Evolutionary conservation across 2,329 filamentous ascomycete species (phyloP).

Genomic region (Colletotrichum eleusines): DNA sequence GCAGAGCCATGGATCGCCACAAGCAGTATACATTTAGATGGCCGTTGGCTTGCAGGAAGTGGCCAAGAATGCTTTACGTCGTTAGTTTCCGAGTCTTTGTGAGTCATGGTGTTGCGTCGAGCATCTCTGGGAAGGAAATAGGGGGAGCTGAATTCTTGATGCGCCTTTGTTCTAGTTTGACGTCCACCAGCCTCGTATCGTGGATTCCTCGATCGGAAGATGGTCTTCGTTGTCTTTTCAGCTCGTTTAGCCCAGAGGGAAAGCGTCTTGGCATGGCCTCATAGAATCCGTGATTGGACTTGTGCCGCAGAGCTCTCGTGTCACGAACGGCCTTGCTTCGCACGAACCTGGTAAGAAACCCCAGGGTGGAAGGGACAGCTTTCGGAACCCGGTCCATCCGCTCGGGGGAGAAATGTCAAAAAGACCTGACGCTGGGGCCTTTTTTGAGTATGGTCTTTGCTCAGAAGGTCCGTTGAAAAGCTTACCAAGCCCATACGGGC

Average conservation of each 20-base stretch:
- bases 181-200: slow-evolving; percentile 19
- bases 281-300: slow-evolving; percentile 19
- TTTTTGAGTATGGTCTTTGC: neutral
- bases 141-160: neutral
- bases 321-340: slow-evolving; percentile 41
- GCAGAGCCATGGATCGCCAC: neutral
- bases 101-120: neutral
- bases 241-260: neutral
- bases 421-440: neutral
- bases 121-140: neutral
- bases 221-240: neutral
- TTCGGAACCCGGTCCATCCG: neutral
- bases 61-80: slow-evolving; percentile 4
- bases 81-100: neutral
- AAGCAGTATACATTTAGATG: slow-evolving; percentile 34
- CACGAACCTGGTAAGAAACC: slow-evolving; percentile 27
- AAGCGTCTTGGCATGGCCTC: neutral
- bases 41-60: slow-evolving; percentile 32
- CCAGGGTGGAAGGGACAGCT: slow-evolving; percentile 10
- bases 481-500: slow-evolving; percentile 33
- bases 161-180: neutral
- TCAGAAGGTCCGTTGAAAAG: slow-evolving; percentile 6
- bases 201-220: neutral
- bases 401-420: neutral
- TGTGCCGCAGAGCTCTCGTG: slow-evolving; percentile 16